Evolutionary conservation across 192 early-diverging fungal species (phyloP), one percentile per base, ranked within the genome.

Genomic region (Backusella morwellensis): DNA sequence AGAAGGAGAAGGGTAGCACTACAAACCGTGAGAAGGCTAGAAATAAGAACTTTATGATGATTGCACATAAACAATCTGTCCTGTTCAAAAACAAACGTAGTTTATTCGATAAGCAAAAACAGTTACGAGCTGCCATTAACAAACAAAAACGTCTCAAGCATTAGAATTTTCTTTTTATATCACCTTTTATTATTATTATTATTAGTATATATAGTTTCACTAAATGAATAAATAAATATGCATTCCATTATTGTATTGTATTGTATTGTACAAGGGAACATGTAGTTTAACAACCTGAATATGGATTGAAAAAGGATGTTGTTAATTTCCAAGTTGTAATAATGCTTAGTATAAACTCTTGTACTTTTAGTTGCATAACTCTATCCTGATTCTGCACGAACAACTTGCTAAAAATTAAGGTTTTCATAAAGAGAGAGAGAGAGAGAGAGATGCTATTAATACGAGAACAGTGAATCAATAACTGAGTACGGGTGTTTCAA

Each of bases 11-110:
- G 50, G 87, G 88, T 68, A 92, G 90, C 35, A 89, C 92, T 34
- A 96, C 97, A 72, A 99, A 98, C 86, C 88, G 89, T 83, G 95
- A 97, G 74, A 99, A 98, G 88, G 76, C 92, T 77, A 95, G 94
- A 82, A 95, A 90, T 75, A 99, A 99, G 91, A 89, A 92, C 81
- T 96, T 92, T 80, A 91, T 91, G 85, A 99, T 99, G 98, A 88
- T 99, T 75, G 87, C 95, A 26, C 97, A 99, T 86, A 98, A 98
- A 88, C 87, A 90, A 59, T 86, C 89, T 63, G 91, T 96, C 35
- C 81, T 90, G 35, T 80, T 80, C 38, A 96, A 95, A 86, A 87
- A 89, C 74, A 93, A 89, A 83, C 86, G 88, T 69, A 93, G 91
- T 79, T 83, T 95, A 78, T 82, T 88, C 36, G 92, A 96, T 35